Percentiles rank a stretch among this genome's conserved stretches.
Evolutionary conservation across 1,139 yeast genomes (phyloP).

Genomic region (Komagataea norvegica): DNA sequence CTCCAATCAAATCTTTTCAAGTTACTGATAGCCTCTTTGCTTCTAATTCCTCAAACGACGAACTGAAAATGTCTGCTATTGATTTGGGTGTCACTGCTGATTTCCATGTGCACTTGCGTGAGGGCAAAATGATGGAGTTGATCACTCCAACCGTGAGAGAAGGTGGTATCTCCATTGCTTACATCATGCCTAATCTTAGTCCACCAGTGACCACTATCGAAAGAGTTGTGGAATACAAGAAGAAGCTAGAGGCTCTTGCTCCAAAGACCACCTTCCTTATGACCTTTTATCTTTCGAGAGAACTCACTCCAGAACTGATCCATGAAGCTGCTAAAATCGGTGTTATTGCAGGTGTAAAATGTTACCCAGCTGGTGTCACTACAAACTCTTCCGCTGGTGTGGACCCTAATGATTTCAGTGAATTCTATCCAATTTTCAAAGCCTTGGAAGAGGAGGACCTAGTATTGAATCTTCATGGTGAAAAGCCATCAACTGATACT

Average conservation of each 20-base stretch:
- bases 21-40: too few species aligned
- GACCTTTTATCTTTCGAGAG: slow-evolving; percentile 79
- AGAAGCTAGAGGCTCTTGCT: slow-evolving; percentile 56
- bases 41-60: too few species aligned
- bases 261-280: slow-evolving; percentile 85
- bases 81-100: slow-evolving; percentile 85
- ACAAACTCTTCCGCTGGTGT: slow-evolving; percentile 94
- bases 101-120: slow-evolving; percentile 93
- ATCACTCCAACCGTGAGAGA: slow-evolving; percentile 85
- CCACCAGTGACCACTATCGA: slow-evolving; percentile 89
- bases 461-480: slow-evolving; percentile 90
- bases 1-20: too few species aligned
- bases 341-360: slow-evolving; percentile 80
- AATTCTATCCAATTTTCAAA: slow-evolving; percentile 82
- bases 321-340: slow-evolving; percentile 70
- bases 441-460: slow-evolving; percentile 77
- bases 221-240: slow-evolving; percentile 66
- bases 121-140: slow-evolving; percentile 86
- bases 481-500: slow-evolving; percentile 65
- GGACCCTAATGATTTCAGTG: slow-evolving; percentile 83
- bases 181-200: slow-evolving; percentile 91
- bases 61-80: slow-evolving; percentile 9
- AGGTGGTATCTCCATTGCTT: slow-evolving; percentile 90
- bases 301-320: slow-evolving; percentile 79
- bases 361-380: slow-evolving; percentile 98